Evolutionary conservation across 768 basidiomycete species (phyloP).

Genomic region (Amanita brunnescens): DNA sequence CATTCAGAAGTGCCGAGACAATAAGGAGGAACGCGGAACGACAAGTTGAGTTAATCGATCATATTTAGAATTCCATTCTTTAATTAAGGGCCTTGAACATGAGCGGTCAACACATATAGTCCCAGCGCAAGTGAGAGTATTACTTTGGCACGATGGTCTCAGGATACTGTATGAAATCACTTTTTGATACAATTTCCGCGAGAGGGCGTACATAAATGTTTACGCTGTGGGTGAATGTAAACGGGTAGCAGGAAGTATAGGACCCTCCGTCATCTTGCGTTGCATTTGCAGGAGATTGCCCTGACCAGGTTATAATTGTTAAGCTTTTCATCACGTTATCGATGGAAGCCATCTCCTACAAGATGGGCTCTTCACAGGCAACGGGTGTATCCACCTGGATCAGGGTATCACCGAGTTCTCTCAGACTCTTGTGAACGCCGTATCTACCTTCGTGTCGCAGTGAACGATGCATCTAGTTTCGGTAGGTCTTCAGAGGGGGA

Average conservation of each 20-base stretch:
- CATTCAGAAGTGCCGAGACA: constrained; percentile 87
- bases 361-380: constrained; percentile 1
- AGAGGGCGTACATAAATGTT: constrained; percentile 90
- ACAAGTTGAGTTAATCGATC: constrained; percentile 86
- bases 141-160: constrained; percentile 94
- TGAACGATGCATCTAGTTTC: constrained; percentile 86
- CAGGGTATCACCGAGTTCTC: constrained; percentile 79
- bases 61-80: constrained; percentile 87
- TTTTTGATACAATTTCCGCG: constrained; percentile 72
- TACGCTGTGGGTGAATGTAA: constrained; percentile 44
- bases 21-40: constrained; percentile 93
- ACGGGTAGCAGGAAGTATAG: not conserved
- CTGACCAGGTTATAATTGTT: constrained; percentile 88
- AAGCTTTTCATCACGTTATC: constrained; percentile 91
- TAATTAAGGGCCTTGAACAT: constrained; percentile 53
- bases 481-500: constrained; percentile 87
- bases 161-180: constrained; percentile 79
- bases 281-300: constrained; percentile 88
- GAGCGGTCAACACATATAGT: constrained; percentile 9
- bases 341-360: constrained; percentile 87
- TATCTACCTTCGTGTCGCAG: constrained; percentile 82
- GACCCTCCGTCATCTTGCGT: constrained; percentile 78
- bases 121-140: constrained; percentile 9
- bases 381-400: constrained; percentile 52
- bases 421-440: constrained; percentile 69